phyloP scores from a whole-genome alignment of 2,329 filamentous ascomycete genomes.

The Myriosclerotinia duriaeana region DNA sequence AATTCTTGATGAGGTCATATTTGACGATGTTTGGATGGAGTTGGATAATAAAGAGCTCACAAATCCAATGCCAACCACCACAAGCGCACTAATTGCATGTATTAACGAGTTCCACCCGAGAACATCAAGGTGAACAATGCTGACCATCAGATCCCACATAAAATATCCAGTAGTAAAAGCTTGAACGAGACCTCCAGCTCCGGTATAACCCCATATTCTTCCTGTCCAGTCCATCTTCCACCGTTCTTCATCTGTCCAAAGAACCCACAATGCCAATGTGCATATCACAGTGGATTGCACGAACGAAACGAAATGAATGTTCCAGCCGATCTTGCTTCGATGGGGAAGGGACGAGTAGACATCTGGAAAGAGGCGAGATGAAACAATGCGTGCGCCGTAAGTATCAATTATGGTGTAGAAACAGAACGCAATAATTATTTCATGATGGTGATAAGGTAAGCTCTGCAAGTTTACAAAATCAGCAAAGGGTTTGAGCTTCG shows the following conservation, averaged over 20 bases:
- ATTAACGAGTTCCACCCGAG: slow-evolving; percentile 65
- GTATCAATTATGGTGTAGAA: slow-evolving; percentile 68
- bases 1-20: not conserved
- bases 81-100: slow-evolving; percentile 38
- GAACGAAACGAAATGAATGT: slow-evolving; percentile 78
- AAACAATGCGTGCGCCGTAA: slow-evolving; percentile 65
- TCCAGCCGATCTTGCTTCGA: slow-evolving; percentile 70
- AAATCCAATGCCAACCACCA: slow-evolving; percentile 75
- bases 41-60: slow-evolving; percentile 53
- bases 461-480: slow-evolving; percentile 43
- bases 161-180: slow-evolving; percentile 77
- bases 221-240: slow-evolving; percentile 62
- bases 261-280: slow-evolving; percentile 67
- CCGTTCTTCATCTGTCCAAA: slow-evolving; percentile 64
- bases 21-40: not conserved
- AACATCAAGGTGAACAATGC: slow-evolving; percentile 62
- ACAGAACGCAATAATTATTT: slow-evolving; percentile 63
- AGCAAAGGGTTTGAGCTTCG: not conserved
- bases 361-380: slow-evolving; percentile 55
- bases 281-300: slow-evolving; percentile 72
- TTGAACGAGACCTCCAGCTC: slow-evolving; percentile 68
- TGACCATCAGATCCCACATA: slow-evolving; percentile 73
- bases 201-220: slow-evolving; percentile 75
- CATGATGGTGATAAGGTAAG: slow-evolving; percentile 73
- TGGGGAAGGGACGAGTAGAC: slow-evolving; percentile 59